These are phyloP conservation scores for Pythium dissotocum DNA, from an alignment of 352 stramenopile genomes.

Conservation along the genomic window DNA sequence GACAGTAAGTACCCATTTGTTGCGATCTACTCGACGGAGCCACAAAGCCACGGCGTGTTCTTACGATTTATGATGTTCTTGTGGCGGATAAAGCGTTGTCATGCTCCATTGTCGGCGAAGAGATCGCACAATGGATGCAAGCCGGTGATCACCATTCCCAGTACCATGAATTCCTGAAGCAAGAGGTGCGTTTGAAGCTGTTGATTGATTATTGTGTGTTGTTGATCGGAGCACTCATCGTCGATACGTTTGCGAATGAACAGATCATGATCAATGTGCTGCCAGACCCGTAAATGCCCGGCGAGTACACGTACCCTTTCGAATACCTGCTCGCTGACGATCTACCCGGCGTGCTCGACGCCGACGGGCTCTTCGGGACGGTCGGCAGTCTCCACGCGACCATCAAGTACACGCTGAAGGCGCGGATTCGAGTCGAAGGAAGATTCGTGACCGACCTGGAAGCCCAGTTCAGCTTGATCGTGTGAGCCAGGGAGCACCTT, in stretches of 20 bases:
- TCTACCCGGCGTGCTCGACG: constrained; percentile 58
- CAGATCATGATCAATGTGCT: constrained; percentile 52
- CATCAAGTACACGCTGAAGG: constrained; percentile 79
- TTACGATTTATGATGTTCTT: not conserved
- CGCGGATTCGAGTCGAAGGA: constrained; percentile 64
- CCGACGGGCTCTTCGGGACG: constrained; percentile 50
- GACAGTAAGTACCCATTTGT: constrained; percentile 42
- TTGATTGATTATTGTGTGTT: not conserved
- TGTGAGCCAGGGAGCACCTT: constrained; percentile 40
- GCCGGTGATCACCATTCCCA: constrained; percentile 59
- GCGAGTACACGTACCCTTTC: constrained; percentile 74
- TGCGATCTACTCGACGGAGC: not conserved
- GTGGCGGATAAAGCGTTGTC: constrained; percentile 44
- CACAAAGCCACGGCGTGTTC: not conserved
- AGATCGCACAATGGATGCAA: constrained; percentile 71
- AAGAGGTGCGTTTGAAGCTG: constrained; percentile 39
- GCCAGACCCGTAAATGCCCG: constrained; percentile 52
- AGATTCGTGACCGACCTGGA: constrained; percentile 75
- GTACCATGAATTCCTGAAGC: constrained; percentile 65
- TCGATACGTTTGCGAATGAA: not conserved
- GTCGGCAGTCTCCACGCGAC: constrained; percentile 56
- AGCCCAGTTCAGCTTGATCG: constrained; percentile 47
- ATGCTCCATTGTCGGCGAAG: constrained; percentile 57
- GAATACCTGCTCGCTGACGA: constrained; percentile 55
- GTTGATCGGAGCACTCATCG: not conserved